phyloP scores from a whole-genome alignment of 2,329 filamentous ascomycete genomes.

The Aspergillus cejpii region DNA sequence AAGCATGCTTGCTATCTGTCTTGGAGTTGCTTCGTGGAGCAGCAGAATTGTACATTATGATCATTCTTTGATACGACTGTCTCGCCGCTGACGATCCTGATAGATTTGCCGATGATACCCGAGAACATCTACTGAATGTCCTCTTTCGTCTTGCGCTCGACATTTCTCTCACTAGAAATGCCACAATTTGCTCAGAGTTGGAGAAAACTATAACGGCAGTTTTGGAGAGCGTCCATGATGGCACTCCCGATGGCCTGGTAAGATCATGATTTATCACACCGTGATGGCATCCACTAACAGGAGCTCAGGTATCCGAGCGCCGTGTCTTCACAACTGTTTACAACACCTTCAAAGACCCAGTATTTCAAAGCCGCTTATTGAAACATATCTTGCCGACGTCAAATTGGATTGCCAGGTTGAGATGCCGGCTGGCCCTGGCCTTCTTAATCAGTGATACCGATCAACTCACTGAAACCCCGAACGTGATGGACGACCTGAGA shows the following conservation, averaged over 20 bases:
- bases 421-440: constrained; percentile 36
- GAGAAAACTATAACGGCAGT: constrained; percentile 31
- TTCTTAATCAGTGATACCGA: constrained; percentile 29
- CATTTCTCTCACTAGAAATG: constrained; percentile 26
- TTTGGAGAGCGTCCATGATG: constrained; percentile 22
- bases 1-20: constrained; percentile 28
- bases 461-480: constrained; percentile 22
- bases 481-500: constrained; percentile 26
- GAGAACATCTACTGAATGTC: constrained; percentile 27
- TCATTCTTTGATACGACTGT: neutral
- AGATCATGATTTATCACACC: neutral
- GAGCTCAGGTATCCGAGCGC: constrained; percentile 24
- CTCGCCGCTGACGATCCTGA: constrained; percentile 8
- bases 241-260: constrained; percentile 20
- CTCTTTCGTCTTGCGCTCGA: constrained; percentile 37
- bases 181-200: constrained; percentile 26
- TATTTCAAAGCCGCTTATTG: constrained; percentile 38
- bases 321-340: constrained; percentile 24
- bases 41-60: constrained; percentile 25
- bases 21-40: constrained; percentile 29
- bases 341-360: constrained; percentile 33
- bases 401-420: constrained; percentile 33
- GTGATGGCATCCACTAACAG: constrained; percentile 6
- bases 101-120: constrained; percentile 32
- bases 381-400: constrained; percentile 37